These are phyloP conservation scores for Fraxinus paxiana DNA, from an alignment of 305 asterid genomes.

Conservation along the genomic window DNA sequence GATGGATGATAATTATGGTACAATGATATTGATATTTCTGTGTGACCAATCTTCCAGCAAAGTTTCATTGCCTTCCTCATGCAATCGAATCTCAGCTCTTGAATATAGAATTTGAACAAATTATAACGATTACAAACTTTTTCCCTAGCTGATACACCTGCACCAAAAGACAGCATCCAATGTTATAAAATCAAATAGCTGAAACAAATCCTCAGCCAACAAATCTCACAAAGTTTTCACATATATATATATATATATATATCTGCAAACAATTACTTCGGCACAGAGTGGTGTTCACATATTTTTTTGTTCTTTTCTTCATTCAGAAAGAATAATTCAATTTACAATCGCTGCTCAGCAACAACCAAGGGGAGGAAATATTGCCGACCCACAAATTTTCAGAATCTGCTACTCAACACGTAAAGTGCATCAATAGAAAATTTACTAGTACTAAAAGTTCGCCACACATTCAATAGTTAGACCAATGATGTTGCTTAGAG, in stretches of 20 bases:
- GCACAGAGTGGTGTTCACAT: not conserved
- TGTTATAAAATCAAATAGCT: not conserved
- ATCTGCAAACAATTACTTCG: no score
- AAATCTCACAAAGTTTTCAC: not conserved
- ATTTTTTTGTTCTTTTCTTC: not conserved
- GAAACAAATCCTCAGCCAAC: not conserved
- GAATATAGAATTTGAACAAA: constrained; percentile 10
- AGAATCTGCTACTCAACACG: not conserved
- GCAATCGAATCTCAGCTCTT: constrained; percentile 6
- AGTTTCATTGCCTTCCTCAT: not conserved
- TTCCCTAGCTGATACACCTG: constrained; percentile 15
- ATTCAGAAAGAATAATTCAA: not conserved
- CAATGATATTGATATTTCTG: constrained; percentile 9
- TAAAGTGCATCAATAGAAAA: not conserved
- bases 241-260: no score
- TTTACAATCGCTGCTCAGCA: not conserved
- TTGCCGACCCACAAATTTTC: not conserved
- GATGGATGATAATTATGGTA: not conserved
- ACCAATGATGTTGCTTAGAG: not conserved
- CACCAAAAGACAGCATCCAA: constrained; percentile 14
- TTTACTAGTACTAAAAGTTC: not conserved
- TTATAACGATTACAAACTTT: not conserved
- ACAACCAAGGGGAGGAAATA: not conserved
- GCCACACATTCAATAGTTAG: not conserved
- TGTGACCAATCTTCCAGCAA: not conserved